These are phyloP conservation scores for Xylaria sp. DNA, from an alignment of 2,329 filamentous ascomycete species.

Conservation along the genomic window DNA sequence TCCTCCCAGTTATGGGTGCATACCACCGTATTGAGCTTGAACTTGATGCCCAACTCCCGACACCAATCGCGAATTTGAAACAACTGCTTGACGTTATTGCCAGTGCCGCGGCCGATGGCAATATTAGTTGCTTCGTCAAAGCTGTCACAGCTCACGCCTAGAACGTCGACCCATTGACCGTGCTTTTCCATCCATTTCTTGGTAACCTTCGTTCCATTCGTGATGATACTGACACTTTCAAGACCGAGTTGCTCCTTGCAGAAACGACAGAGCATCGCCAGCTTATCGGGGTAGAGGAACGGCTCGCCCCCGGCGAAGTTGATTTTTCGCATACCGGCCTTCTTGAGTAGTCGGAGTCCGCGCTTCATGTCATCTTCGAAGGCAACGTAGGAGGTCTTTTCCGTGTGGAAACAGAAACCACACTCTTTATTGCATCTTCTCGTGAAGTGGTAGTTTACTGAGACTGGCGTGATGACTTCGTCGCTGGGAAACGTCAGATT, in stretches of 20 bases:
- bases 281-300: conserved; percentile 59
- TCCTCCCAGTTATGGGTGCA: conserved; percentile 61
- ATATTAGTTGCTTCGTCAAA: conserved; percentile 63
- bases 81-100: conserved; percentile 59
- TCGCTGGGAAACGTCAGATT: conserved; percentile 13
- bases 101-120: conserved; percentile 62
- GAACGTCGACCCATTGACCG: conserved; percentile 61
- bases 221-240: conserved; percentile 65
- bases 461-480: conserved; percentile 45
- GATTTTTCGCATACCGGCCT: conserved; percentile 65
- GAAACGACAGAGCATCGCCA: conserved; percentile 58
- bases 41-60: conserved; percentile 59
- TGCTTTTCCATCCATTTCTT: conserved; percentile 57
- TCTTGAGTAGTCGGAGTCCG: conserved; percentile 58
- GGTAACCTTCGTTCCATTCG: conserved; percentile 62
- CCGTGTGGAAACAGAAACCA: conserved; percentile 69
- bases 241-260: conserved; percentile 61
- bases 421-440: conserved; percentile 62
- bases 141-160: conserved; percentile 67
- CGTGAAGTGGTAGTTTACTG: conserved; percentile 60
- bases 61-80: conserved; percentile 60
- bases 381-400: conserved; percentile 58
- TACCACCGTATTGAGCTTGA: conserved; percentile 69
- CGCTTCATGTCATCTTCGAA: conserved; percentile 55
- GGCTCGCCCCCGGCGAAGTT: conserved; percentile 68